These are phyloP conservation scores for Sporothrix sp. DNA, from an alignment of 2,329 filamentous ascomycete species.

Conservation along the genomic window DNA sequence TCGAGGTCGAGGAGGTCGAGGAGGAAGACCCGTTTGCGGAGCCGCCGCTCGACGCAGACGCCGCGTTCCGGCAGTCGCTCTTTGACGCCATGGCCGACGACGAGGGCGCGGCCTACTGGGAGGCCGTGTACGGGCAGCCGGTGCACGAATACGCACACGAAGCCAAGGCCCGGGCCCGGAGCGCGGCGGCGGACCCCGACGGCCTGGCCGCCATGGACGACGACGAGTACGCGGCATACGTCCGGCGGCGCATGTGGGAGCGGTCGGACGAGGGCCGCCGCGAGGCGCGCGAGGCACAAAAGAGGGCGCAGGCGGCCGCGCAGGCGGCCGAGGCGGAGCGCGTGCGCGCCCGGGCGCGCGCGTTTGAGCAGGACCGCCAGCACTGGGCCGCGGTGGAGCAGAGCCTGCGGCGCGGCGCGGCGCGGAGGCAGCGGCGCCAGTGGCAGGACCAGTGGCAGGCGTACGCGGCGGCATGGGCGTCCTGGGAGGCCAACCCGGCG, in stretches of 20 bases:
- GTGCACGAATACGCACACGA: conserved; percentile 46
- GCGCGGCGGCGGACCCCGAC: conserved; percentile 27
- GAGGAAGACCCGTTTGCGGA: conserved; percentile 34
- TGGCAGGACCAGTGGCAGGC: conserved; percentile 53
- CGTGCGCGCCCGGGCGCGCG: conserved; percentile 37
- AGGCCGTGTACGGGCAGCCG: conserved; percentile 91
- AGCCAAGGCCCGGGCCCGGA: not conserved
- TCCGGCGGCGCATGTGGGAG: conserved; percentile 90
- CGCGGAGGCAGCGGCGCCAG: conserved; percentile 42
- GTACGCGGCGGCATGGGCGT: conserved; percentile 56
- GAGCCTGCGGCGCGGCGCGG: conserved; percentile 57
- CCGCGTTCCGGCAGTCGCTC: conserved; percentile 82
- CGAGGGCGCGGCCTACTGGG: conserved; percentile 91
- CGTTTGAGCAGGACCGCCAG: conserved; percentile 19
- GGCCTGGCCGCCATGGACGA: conserved; percentile 79
- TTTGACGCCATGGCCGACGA: conserved; percentile 97
- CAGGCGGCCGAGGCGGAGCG: conserved; percentile 37
- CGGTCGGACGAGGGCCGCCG: conserved; percentile 77
- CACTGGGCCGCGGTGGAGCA: conserved; percentile 51
- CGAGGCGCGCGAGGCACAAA: conserved; percentile 59
- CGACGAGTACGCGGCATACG: conserved; percentile 81
- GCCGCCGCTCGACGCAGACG: conserved; percentile 51
- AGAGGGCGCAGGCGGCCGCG: conserved; percentile 31
- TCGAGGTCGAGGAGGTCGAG: not conserved
- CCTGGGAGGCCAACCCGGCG: conserved; percentile 34